Evolutionary conservation across 139 green algal species (phyloP), one percentile per base, ranked within the genome.

Genomic region (Monoraphidium neglectum): DNA sequence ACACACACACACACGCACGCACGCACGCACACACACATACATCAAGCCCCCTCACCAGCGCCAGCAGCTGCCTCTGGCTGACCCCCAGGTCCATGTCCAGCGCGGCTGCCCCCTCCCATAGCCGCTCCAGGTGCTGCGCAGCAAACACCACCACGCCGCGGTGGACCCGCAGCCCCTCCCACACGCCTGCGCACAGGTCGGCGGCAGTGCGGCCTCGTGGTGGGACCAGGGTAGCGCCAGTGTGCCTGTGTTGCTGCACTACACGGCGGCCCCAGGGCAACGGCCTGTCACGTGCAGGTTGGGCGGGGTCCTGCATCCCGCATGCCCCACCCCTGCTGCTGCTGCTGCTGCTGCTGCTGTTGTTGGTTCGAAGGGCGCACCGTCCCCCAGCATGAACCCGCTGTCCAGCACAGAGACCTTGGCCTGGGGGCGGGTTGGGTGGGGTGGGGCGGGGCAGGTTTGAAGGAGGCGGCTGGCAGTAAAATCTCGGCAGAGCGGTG

Each of bases 311-410:
- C n/a, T n/a, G n/a, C n/a, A n/a, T n/a, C n/a, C n/a, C n/a, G n/a
- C n/a, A n/a, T n/a, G n/a, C n/a, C n/a, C n/a, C n/a, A n/a, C n/a
- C n/a, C n/a, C n/a, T n/a, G n/a, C n/a, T n/a, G n/a, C n/a, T n/a
- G n/a, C n/a, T n/a, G n/a, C n/a, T n/a, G n/a, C n/a, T n/a, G n/a
- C n/a, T n/a, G n/a, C n/a, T n/a, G n/a, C n/a, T n/a, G n/a, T n/a
- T n/a, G n/a, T n/a, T n/a, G n/a, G n/a, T n/a, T n/a, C n/a, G n/a
- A n/a, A n/a, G n/a, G n/a, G n/a, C n/a, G n/a, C n/a, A n/a, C n/a
- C 91, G 65, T 96, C 91, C 0, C 91, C 92, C 68, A 95, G 81
- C 85, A 96, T 86, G 81, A 90, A 97, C 49, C 87, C 92, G 46
- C 65, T 84, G 80, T 95, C 91, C 49, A 95, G 76, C 6, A 95